These are phyloP conservation scores for Chalaropsis thielavioides DNA, from an alignment of 2,329 filamentous ascomycete genomes.

Conservation along the genomic window DNA sequence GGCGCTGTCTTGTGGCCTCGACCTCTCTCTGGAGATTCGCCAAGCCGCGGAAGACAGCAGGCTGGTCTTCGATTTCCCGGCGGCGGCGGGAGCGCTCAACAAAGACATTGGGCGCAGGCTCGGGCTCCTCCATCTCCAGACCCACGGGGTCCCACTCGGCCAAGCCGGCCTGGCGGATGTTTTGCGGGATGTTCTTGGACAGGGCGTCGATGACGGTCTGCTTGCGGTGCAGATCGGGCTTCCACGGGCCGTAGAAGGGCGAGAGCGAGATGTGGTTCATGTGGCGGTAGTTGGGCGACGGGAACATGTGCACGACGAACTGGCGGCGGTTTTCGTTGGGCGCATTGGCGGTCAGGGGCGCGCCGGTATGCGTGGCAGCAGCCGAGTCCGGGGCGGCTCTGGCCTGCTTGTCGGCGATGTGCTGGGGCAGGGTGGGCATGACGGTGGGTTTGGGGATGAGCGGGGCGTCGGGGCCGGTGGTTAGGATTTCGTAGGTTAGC, in stretches of 20 bases:
- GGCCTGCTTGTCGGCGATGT: constrained; percentile 8
- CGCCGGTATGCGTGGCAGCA: constrained; percentile 24
- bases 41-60: not conserved
- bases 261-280: constrained; percentile 25
- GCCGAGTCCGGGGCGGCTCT: constrained; percentile 6
- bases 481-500: constrained; percentile 31
- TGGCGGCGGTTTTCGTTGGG: constrained; percentile 24
- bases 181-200: constrained; percentile 27
- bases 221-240: constrained; percentile 22
- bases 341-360: constrained; percentile 23
- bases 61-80: not conserved
- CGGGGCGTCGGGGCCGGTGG: not conserved
- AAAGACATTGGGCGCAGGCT: not conserved
- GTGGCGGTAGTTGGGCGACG: constrained; percentile 29
- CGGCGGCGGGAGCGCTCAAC: not conserved
- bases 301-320: constrained; percentile 32
- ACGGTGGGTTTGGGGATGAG: constrained; percentile 5
- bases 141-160: constrained; percentile 29
- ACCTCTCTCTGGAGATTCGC: not conserved
- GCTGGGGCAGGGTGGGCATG: constrained; percentile 16
- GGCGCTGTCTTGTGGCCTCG: not conserved
- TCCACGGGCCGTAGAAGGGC: constrained; percentile 31
- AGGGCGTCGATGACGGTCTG: constrained; percentile 29
- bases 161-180: constrained; percentile 28
- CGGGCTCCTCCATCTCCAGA: not conserved